These are phyloP conservation scores for Cyclospora cayetanensis DNA, from an alignment of 169 alveolate species.

Conservation along the genomic window DNA sequence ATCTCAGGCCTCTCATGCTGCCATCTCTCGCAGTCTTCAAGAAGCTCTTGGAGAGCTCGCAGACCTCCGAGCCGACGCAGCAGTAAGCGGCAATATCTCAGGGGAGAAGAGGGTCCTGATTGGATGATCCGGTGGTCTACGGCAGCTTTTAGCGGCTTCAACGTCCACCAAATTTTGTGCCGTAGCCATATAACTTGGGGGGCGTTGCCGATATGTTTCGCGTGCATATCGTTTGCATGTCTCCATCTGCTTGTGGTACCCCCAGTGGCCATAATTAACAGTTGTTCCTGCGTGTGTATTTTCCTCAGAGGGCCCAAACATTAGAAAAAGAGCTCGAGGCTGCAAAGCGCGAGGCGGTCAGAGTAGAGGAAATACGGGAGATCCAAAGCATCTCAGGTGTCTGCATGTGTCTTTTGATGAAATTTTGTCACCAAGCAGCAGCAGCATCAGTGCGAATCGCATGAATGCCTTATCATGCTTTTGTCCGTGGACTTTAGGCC, in stretches of 20 bases:
- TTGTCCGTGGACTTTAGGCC: too few relatives aligned
- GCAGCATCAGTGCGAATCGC: too few relatives aligned
- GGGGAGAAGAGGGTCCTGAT: not conserved
- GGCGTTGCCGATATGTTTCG: too few relatives aligned
- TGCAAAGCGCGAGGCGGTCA: not conserved
- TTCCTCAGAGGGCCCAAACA: slow-evolving; percentile 29
- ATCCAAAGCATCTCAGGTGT: slow-evolving; percentile 39
- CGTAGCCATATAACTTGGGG: too few relatives aligned
- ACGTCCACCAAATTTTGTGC: too few relatives aligned
- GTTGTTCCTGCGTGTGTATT: not conserved
- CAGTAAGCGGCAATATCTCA: not conserved
- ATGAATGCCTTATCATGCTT: too few relatives aligned
- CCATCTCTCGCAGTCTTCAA: slow-evolving; percentile 38
- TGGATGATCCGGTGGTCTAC: not conserved
- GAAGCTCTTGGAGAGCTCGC: slow-evolving; percentile 38
- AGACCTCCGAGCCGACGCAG: slow-evolving; percentile 25
- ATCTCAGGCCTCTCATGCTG: slow-evolving; percentile 46
- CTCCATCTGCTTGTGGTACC: too few relatives aligned
- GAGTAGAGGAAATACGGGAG: slow-evolving; percentile 20
- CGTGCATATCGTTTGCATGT: too few relatives aligned
- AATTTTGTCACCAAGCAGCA: too few relatives aligned
- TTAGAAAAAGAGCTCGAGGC: slow-evolving; percentile 43
- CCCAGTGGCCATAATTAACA: too few relatives aligned
- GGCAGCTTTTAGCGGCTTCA: too few relatives aligned
- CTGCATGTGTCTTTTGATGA: too few relatives aligned